Base-by-base conservation (phyloP, 768 basidiomycete genomes). In the Gloeostereum incarnatum region DNA sequence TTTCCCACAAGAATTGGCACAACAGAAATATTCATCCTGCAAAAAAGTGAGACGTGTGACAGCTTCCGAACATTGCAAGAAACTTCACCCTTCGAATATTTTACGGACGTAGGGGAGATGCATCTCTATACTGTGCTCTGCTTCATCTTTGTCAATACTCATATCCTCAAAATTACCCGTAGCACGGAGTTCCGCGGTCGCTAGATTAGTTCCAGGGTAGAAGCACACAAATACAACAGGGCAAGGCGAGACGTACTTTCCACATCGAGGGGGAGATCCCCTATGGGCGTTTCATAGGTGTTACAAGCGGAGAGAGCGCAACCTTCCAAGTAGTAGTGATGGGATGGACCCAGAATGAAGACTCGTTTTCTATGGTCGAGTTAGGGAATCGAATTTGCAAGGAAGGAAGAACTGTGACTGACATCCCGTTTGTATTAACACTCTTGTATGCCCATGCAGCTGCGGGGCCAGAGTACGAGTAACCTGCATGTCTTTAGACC, bases 121-220 rank as follows among this genome's bases (percentile, higher is more conserved):
- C 89, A 99, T 93, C 63, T 99, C 96, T 39, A 99, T 77, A 53
- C 89, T 93, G 56, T 99, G 96, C 51, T 99, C 96, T 20, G 82
- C 88, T 58, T 92, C 91, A 53, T 99, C 96, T 2, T 77, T 78
- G 2, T 61, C 49, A 2, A 69, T 47, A 13, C 61, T 62, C 75
- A 99, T 80, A 7, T 67, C 61, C 25, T 71, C 67, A 48, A 98
- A 98, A 38, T 76, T 60, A 1, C 77, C 76, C 0, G 84, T 85
- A 2, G 58, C 60, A 20, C 64, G 61, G 16, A 94, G 67, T 47
- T 86, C 74, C 5, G 64, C 54, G 41, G 86, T 78, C 2, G 77
- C 91, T 93, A 45, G 1, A 35, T 30, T 35, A 21, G 35, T 38
- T 52, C 44, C 14, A 19, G 31, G 33, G 29, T 42, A n/a, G n/a